A percentile compares a stretch with the other conserved stretches of the same genome.
These are phyloP conservation scores for Sequoiadendron giganteum DNA, from an alignment of 75 land plant species.

Conservation along the genomic window DNA sequence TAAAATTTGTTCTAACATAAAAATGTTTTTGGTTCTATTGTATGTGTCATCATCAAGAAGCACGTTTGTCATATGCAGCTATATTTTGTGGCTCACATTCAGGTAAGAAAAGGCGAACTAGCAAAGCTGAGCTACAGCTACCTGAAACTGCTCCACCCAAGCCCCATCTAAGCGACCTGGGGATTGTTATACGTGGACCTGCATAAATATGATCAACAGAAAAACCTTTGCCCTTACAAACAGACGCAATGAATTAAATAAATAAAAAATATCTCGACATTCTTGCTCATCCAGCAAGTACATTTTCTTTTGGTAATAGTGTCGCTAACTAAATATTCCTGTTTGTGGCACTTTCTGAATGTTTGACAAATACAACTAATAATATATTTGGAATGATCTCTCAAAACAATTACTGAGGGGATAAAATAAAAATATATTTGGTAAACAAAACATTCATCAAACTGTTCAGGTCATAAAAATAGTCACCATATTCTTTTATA, in stretches of 20 bases:
- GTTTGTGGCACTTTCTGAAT: neutral
- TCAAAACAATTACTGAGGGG: neutral
- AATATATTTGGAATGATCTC: neutral
- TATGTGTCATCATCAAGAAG: constrained; percentile 20
- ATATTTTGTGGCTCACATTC: constrained; percentile 92
- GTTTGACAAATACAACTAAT: neutral
- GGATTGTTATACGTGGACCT: constrained; percentile 78
- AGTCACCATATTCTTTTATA: neutral
- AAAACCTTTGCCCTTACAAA: neutral
- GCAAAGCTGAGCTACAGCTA: constrained; percentile 54
- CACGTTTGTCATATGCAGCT: constrained; percentile 65
- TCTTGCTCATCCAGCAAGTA: neutral
- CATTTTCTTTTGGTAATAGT: neutral
- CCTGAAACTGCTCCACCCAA: constrained; percentile 57
- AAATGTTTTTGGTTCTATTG: neutral
- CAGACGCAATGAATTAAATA: neutral
- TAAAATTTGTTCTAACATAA: neutral
- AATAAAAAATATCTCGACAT: neutral
- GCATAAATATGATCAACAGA: constrained; percentile 7
- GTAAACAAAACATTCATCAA: neutral
- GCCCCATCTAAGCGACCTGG: constrained; percentile 69
- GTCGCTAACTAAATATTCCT: neutral
- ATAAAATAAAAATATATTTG: neutral
- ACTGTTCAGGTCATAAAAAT: neutral
- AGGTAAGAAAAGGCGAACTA: constrained; percentile 70